These are phyloP conservation scores for Esteya vermicola DNA, from an alignment of 2,329 filamentous ascomycete species.

Conservation along the genomic window DNA sequence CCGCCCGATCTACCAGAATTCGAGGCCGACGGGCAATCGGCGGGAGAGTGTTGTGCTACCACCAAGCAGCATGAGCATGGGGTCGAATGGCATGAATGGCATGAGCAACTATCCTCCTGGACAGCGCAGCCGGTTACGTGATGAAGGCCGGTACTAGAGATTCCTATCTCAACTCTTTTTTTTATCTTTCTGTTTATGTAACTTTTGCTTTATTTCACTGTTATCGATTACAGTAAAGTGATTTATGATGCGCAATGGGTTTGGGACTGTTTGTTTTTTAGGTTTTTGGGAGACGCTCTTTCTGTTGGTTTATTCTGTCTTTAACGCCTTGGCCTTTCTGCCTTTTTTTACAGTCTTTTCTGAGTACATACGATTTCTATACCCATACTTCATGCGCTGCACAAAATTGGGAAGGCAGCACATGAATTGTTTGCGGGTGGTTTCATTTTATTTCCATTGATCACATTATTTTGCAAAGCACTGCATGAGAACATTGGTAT, in stretches of 20 bases:
- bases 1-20: constrained; percentile 19
- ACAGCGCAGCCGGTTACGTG: constrained; percentile 38
- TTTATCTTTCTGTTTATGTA: too few species aligned
- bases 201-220: too few species aligned
- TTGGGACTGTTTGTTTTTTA: too few species aligned
- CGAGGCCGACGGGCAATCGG: constrained; percentile 19
- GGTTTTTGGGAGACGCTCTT: too few species aligned
- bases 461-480: too few species aligned
- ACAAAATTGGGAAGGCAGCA: too few species aligned
- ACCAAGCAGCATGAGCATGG: constrained; percentile 13
- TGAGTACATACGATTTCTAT: too few species aligned
- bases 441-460: background rate
- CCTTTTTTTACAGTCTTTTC: background rate
- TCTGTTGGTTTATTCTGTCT: background rate
- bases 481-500: too few species aligned
- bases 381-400: too few species aligned
- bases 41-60: constrained; percentile 46
- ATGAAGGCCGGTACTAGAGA: constrained; percentile 38
- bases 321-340: background rate
- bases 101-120: constrained; percentile 27
- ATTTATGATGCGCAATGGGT: too few species aligned
- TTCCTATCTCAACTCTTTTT: too few species aligned
- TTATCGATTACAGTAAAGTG: too few species aligned
- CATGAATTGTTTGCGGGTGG: background rate
- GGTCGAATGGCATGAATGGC: constrained; percentile 20